Base-by-base conservation (phyloP, 345 rosid species). In the Hirschfeldia incana region DNA sequence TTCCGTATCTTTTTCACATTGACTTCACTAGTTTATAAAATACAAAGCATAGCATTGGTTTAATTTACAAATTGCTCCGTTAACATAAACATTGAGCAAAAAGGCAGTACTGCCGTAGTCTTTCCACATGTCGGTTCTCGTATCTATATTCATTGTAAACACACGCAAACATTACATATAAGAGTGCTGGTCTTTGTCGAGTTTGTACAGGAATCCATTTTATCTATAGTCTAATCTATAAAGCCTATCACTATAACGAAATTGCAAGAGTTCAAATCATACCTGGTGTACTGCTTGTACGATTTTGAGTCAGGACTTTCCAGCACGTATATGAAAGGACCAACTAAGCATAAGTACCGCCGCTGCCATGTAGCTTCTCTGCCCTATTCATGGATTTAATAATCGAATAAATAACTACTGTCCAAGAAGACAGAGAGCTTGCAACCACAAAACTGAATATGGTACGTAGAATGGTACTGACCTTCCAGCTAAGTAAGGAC, bases 351-450 rank as follows among this genome's bases (percentile, higher is more conserved):
- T 53, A 90, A 76, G 84, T 91, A 95, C 57, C 91, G 88, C 69
- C 85, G 85, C 89, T 90, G 89, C 99, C 99, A 95, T 37, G 86
- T 83, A 85, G 99, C 98, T 80, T 91, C 99, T 81, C 99, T 89
- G 81, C 98, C 99, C 99, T 95, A 85, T 65, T 61, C 85, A 60
- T 66, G 73, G 77, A 80, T 39, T 61, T 30, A 16, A 59, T 13
- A 30, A 57, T 53, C 9, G 27, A 65, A 28, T 80, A 63, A 30
- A 59, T 70, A 80, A 55, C 27, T 55, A 42, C 76, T 34, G 65
- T 51, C 66, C 67, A 69, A 8, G 62, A 55, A 62, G 67, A 37
- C 30, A 61, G 67, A 62, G 64, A 55, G 44, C 72, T 60, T 77
- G 59, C 53, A 68, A 68, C 64, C 65, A 17, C 30, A 49, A 81